Evolutionary conservation across 805 yeast genomes (phyloP).

Genomic region (Candida krabiensis): DNA sequence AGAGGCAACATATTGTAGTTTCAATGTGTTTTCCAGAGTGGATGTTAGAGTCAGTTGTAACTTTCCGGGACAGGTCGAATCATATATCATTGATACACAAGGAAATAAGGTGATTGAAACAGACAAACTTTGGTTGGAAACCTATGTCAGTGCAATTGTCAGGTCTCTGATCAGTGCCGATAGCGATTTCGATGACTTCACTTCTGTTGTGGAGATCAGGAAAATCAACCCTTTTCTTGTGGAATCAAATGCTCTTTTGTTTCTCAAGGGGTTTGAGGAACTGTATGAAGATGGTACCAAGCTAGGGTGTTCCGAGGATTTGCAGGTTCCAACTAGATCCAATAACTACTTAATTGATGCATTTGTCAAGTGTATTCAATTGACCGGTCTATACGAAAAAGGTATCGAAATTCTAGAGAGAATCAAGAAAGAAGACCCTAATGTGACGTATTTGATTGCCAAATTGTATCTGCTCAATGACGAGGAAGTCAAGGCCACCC

Average conservation of each 20-base stretch:
- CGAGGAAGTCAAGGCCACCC: conserved; percentile 60
- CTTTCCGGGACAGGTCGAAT: conserved; percentile 72
- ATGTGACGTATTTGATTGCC: conserved; percentile 59
- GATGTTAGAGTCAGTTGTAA: conserved; percentile 74
- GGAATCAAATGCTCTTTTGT: conserved; percentile 47
- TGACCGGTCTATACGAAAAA: conserved; percentile 63
- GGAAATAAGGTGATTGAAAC: conserved; percentile 56
- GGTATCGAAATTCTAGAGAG: conserved; percentile 61
- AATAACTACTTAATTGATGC: conserved; percentile 77
- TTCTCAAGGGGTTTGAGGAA: conserved; percentile 63
- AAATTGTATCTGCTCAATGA: conserved; percentile 51
- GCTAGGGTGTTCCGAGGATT: conserved; percentile 63
- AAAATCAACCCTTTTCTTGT: conserved; percentile 71
- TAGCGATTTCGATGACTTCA: conserved; percentile 69
- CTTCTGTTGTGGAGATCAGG: conserved; percentile 78
- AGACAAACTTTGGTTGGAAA: conserved; percentile 56
- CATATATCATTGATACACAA: conserved; percentile 47
- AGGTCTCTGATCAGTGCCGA: conserved; percentile 68
- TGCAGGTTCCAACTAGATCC: conserved; percentile 64
- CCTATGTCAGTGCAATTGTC: conserved; percentile 68
- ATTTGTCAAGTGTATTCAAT: conserved; percentile 58
- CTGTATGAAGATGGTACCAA: conserved; percentile 66
- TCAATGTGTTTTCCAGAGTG: conserved; percentile 57
- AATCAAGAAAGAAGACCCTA: conserved; percentile 50
- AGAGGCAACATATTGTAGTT: conserved; percentile 67